Evolutionary conservation across 192 early-diverging fungal genomes (phyloP), one percentile per base, ranked within the genome.

Genomic region (Geranomyces variabilis): DNA sequence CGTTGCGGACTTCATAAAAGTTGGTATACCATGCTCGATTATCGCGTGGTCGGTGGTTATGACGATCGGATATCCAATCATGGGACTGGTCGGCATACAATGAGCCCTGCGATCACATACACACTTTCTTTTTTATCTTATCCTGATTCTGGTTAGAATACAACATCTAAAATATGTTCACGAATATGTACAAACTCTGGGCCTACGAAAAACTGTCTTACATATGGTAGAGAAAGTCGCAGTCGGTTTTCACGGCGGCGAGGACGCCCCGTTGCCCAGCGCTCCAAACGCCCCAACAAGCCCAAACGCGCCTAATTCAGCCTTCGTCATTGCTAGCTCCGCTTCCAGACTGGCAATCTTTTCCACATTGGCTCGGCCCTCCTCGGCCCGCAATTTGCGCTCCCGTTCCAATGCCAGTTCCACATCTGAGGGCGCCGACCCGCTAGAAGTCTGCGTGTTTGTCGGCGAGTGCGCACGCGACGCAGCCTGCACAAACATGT

Each of bases 1-100:
- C 33, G 93, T 93, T 1, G 70, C 75, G 30, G 96, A 98, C 76
- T 98, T 98, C 74, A 74, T 96, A 64, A 85, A 83, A 68, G 89
- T 89, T 0, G 96, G 96, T 33, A 74, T 96, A 26, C 91, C 86
- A 48, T 67, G 81, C 9, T 91, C 89, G 65, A 69, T 93, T 9
- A 77, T 93, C 15, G 90, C 91, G 12, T 91, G 89, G 79, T 67
- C 80, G 28, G 74, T 86, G 12, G 78, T 98, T 10, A 77, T 94
- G 6, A 88, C 90, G 0, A 55, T 95, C 24, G 96, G 93, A 1
- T 98, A 94, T 70, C 76, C 79, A 7, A 65, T 91, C 62, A 91
- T 94, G 91, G 63, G 66, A 4, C 31, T 76, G 62, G 47, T 85
- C 15, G 76, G 57, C 13, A 76, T 83, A 41, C 74, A 73, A 19